These are phyloP conservation scores for Hygrophila difformis DNA, from an alignment of 257 asterid species.

Conservation along the genomic window DNA sequence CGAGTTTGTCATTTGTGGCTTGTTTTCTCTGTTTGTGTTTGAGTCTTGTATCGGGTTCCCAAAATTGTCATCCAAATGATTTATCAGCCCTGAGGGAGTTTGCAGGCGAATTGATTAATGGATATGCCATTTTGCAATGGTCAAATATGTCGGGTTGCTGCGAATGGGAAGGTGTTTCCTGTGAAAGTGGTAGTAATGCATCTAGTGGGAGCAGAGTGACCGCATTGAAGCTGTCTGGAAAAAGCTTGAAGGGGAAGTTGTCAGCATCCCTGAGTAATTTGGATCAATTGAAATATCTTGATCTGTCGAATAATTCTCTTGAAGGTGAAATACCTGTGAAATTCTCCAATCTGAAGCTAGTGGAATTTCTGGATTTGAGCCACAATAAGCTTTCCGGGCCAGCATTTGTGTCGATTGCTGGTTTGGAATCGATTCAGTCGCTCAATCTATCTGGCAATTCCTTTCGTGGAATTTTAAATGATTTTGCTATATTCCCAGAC, in stretches of 20 bases:
- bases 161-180: constrained; percentile 75
- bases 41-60: constrained; percentile 35
- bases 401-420: constrained; percentile 28
- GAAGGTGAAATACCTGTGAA: constrained; percentile 43
- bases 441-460: constrained; percentile 69
- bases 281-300: constrained; percentile 45
- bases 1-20: constrained; percentile 39
- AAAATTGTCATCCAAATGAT: constrained; percentile 57
- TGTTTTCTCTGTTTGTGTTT: constrained; percentile 31
- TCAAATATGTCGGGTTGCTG: constrained; percentile 46
- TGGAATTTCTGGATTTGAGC: constrained; percentile 63
- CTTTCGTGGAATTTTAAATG: constrained; percentile 40
- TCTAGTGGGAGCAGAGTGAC: constrained; percentile 42
- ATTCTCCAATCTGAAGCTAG: constrained; percentile 47
- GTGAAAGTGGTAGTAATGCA: constrained; percentile 30
- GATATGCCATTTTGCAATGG: constrained; percentile 51
- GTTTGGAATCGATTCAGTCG: constrained; percentile 37
- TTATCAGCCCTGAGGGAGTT: constrained; percentile 52
- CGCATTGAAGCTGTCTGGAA: constrained; percentile 47
- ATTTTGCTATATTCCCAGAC: constrained; percentile 42
- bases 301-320: constrained; percentile 69
- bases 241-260: constrained; percentile 46
- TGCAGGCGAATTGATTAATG: constrained; percentile 49
- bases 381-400: constrained; percentile 56
- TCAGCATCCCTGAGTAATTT: constrained; percentile 42